phyloP scores from a whole-genome alignment of 2,329 filamentous ascomycete species.

The Penicillium sp. region DNA sequence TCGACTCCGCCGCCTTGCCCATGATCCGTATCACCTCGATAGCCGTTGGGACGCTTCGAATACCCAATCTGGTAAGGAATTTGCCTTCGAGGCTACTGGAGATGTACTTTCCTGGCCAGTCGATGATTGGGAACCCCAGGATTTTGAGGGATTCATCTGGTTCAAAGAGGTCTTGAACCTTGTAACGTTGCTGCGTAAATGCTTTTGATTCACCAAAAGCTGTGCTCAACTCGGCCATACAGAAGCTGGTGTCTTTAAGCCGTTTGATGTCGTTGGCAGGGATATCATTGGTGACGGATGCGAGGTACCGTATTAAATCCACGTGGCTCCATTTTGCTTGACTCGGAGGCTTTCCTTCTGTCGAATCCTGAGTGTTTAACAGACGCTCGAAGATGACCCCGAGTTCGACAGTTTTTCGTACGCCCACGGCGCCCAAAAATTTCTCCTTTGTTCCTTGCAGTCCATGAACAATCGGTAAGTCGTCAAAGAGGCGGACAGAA shows the following conservation, averaged over 20 bases:
- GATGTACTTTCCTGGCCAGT: constrained; percentile 78
- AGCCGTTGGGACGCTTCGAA: constrained; percentile 73
- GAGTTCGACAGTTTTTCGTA: constrained; percentile 93
- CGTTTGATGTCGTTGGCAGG: constrained; percentile 79
- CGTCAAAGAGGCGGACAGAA: constrained; percentile 92
- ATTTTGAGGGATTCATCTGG: constrained; percentile 72
- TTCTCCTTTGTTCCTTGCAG: constrained; percentile 87
- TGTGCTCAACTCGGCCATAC: constrained; percentile 67
- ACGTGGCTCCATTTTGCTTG: constrained; percentile 81
- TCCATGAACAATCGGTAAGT: constrained; percentile 79
- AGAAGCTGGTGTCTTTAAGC: constrained; percentile 77
- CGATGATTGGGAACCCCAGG: constrained; percentile 75
- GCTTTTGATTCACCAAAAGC: constrained; percentile 58
- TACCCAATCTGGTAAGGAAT: constrained; percentile 74
- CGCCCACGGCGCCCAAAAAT: constrained; percentile 79
- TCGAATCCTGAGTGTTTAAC: constrained; percentile 61
- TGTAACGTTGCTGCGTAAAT: constrained; percentile 64
- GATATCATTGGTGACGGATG: constrained; percentile 88
- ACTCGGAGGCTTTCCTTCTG: constrained; percentile 53
- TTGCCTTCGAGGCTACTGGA: constrained; percentile 71
- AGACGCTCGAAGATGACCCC: constrained; percentile 91
- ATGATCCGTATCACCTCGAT: constrained; percentile 80
- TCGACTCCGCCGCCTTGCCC: constrained; percentile 61
- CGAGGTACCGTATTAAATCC: constrained; percentile 91
- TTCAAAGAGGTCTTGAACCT: constrained; percentile 79